Conservation (phyloP, 768 basidiomycete genomes). For the Myochromella boudieri region DNA sequence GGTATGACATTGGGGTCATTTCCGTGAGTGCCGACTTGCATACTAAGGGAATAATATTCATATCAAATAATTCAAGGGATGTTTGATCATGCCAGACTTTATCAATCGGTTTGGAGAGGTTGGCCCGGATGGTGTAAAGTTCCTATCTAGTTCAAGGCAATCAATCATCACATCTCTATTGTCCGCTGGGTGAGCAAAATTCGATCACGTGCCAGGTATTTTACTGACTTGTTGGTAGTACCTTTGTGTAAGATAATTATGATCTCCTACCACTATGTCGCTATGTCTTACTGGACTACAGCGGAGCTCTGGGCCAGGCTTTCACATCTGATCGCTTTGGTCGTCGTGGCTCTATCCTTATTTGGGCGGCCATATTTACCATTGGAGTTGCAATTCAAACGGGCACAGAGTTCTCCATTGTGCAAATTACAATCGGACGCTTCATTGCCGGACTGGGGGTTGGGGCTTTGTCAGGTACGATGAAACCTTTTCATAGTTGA, state of each 20-base stretch:
- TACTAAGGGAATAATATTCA: background rate
- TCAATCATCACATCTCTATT: constrained; percentile 79
- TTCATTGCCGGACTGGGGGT: constrained; percentile 79
- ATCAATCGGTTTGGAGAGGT: constrained; percentile 63
- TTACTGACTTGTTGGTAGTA: constrained; percentile 27
- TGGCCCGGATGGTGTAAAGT: constrained; percentile 41
- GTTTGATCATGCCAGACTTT: constrained; percentile 80
- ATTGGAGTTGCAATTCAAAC: constrained; percentile 70
- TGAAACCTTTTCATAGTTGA: background rate
- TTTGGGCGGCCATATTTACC: constrained; percentile 77
- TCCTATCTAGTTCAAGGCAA: constrained; percentile 62
- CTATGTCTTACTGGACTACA: constrained; percentile 20
- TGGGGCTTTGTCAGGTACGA: constrained; percentile 66
- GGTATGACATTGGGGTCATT: constrained; percentile 78
- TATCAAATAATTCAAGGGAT: constrained; percentile 47
- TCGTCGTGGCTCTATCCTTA: constrained; percentile 69
- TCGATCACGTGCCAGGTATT: background rate
- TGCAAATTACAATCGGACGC: constrained; percentile 70
- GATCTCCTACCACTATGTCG: background rate
- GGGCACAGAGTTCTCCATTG: constrained; percentile 55
- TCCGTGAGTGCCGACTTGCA: constrained; percentile 41
- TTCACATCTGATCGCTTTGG: constrained; percentile 76
- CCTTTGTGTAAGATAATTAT: constrained; percentile 47
- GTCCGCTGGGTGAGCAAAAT: constrained; percentile 68
- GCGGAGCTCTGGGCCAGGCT: constrained; percentile 67